Evolutionary conservation across 208 protist species (phyloP).

Genomic region (Borovskyia barvae): DNA sequence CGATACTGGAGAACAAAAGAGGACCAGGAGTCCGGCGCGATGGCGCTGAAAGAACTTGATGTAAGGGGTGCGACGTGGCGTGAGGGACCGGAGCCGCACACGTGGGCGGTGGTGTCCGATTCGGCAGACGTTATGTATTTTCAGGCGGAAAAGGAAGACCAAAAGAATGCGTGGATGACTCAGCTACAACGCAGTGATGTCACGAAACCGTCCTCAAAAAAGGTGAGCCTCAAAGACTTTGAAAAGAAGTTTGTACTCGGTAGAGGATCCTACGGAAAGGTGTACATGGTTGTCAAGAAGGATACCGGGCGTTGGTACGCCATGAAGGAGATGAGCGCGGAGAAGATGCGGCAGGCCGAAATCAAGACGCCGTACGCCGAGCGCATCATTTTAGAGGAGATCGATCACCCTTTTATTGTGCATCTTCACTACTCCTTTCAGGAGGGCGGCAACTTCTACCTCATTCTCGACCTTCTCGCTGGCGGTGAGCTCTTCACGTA

Average conservation of each 20-base stretch:
- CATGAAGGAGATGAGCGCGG: constrained; percentile 89
- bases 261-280: constrained; percentile 90
- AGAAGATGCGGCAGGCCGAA: constrained; percentile 58
- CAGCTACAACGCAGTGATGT: constrained; percentile 28
- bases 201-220: constrained; percentile 28
- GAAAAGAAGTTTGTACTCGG: constrained; percentile 86
- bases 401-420: constrained; percentile 95
- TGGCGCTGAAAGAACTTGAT: constrained; percentile 44
- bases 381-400: constrained; percentile 89
- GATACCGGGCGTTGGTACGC: constrained; percentile 85
- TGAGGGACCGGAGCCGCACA: constrained; percentile 22
- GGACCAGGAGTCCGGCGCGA: constrained; percentile 22
- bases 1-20: constrained; percentile 67
- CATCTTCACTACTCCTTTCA: constrained; percentile 96
- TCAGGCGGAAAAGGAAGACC: constrained; percentile 33
- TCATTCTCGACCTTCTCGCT: constrained; percentile 92
- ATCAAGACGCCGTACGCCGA: constrained; percentile 54
- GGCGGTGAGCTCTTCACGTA: constrained; percentile 92
- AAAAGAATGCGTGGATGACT: constrained; percentile 43
- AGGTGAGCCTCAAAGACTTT: constrained; percentile 88
- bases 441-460: constrained; percentile 87
- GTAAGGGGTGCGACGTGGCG: constrained; percentile 32
- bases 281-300: constrained; percentile 90
- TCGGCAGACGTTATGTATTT: constrained; percentile 24
- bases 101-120: constrained; percentile 27